A percentile compares a stretch with the other conserved stretches of the same genome.
Conservation (phyloP, 2,329 filamentous ascomycete genomes). For the Endoconidiophora laricicola region DNA sequence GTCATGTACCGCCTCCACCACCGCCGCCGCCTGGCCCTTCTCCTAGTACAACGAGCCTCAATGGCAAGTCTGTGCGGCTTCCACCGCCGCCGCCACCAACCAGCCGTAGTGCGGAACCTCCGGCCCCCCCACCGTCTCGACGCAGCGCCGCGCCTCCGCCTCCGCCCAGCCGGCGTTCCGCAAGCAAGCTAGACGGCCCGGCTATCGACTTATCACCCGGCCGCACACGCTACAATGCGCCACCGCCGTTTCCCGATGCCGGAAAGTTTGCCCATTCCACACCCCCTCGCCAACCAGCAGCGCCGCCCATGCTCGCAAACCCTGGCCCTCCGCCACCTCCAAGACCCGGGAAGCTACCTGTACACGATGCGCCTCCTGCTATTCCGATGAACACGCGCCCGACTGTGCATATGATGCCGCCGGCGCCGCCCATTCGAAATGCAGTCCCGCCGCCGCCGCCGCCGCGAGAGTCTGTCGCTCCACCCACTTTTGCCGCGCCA, state of each 20-base stretch:
- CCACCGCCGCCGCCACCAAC: slow-evolving; percentile 21
- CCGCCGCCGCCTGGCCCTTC: slow-evolving; percentile 14
- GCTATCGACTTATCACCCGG: slow-evolving; percentile 31
- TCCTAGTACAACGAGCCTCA: slow-evolving; percentile 13
- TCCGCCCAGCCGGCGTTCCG: slow-evolving; percentile 41
- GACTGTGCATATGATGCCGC: slow-evolving; percentile 8
- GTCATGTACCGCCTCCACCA: slow-evolving; percentile 11
- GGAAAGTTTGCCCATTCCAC: slow-evolving; percentile 59
- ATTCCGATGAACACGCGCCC: slow-evolving; percentile 14
- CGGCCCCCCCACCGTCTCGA: slow-evolving; percentile 16
- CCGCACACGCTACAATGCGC: slow-evolving; percentile 60
- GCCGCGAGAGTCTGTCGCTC: slow-evolving; percentile 17
- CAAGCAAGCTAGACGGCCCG: slow-evolving; percentile 28
- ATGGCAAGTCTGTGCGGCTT: slow-evolving; percentile 15
- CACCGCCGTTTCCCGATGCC: slow-evolving; percentile 76
- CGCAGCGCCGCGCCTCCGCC: slow-evolving; percentile 35
- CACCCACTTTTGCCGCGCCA: slow-evolving; percentile 19
- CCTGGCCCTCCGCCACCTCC: slow-evolving; percentile 12
- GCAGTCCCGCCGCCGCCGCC: slow-evolving; percentile 16
- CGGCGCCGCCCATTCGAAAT: slow-evolving; percentile 8
- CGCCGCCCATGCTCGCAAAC: slow-evolving; percentile 5
- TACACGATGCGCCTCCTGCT: slow-evolving; percentile 1
- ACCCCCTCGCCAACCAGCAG: slow-evolving; percentile 6
- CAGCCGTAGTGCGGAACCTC: slow-evolving; percentile 17
- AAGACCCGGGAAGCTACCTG: slow-evolving; percentile 8